A percentile compares a stretch with the other conserved stretches of the same genome.
phyloP scores from a whole-genome alignment of 352 stramenopile genomes.

The Globisporangium rhizosaccharum region DNA sequence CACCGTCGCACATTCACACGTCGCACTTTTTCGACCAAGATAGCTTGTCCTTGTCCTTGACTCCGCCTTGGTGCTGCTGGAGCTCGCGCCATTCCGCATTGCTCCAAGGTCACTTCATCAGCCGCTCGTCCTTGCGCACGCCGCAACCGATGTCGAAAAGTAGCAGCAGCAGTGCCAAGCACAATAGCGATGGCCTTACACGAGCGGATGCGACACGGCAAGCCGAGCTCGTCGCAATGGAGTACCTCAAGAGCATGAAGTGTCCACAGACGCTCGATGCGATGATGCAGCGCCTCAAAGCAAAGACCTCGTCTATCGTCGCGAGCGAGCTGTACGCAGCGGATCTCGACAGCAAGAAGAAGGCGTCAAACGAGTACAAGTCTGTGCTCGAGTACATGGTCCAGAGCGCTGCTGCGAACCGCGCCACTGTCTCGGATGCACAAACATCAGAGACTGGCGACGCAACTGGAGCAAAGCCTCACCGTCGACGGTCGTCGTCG shows the following conservation, averaged over 20 bases:
- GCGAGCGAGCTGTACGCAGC: constrained; percentile 48
- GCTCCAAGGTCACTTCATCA: neutral
- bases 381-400: constrained; percentile 53
- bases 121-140: neutral
- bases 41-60: too few species aligned
- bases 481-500: constrained; percentile 12
- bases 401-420: neutral
- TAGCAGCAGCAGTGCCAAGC: constrained; percentile 11
- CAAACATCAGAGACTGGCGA: neutral
- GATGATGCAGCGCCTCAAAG: constrained; percentile 32
- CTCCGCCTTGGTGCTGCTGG: too few species aligned
- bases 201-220: constrained; percentile 43
- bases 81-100: too few species aligned
- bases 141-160: constrained; percentile 21
- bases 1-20: too few species aligned
- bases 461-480: neutral
- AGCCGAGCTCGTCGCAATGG: constrained; percentile 63
- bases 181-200: neutral
- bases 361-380: constrained; percentile 8
- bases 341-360: constrained; percentile 52
- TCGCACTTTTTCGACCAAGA: too few species aligned
- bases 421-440: neutral
- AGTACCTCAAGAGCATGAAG: constrained; percentile 58
- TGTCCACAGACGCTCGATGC: constrained; percentile 49
- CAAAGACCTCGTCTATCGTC: constrained; percentile 14